Percentiles rank a stretch among this genome's conserved stretches.
phyloP scores from a whole-genome alignment of 306 rosid species.

The Medicago arabica region DNA sequence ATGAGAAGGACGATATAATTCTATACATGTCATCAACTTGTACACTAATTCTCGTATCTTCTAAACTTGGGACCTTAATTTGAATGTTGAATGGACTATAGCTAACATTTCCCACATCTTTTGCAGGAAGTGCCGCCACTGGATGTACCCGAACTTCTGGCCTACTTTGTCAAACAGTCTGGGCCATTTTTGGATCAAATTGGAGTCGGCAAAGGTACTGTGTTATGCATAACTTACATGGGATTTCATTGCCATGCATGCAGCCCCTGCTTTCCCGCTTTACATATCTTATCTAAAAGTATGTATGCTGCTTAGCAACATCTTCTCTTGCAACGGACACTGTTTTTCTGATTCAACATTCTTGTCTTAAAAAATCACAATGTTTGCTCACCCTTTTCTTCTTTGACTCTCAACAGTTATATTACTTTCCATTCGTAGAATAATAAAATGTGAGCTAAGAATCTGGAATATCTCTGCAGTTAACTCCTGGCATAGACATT shows the following conservation, averaged over 20 bases:
- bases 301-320: conserved; percentile 13
- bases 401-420: conserved; percentile 21
- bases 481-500: conserved; percentile 14
- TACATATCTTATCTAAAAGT: conserved; percentile 11
- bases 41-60: conserved; percentile 33
- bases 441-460: conserved; percentile 19
- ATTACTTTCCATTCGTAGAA: neutral
- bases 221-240: conserved; percentile 21
- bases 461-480: neutral
- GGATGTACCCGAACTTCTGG: conserved; percentile 93
- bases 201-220: conserved; percentile 79
- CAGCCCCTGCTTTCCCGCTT: conserved; percentile 32
- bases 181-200: conserved; percentile 92
- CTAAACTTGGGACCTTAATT: conserved; percentile 27
- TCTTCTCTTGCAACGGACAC: conserved; percentile 23
- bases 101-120: conserved; percentile 44
- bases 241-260: conserved; percentile 27
- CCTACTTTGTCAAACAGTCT: conserved; percentile 87
- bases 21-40: conserved; percentile 28
- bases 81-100: conserved; percentile 14
- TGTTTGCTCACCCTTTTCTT: neutral
- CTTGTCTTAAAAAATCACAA: neutral
- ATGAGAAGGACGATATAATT: conserved; percentile 31
- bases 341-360: conserved; percentile 31
- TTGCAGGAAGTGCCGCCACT: conserved; percentile 86